phyloP scores from a whole-genome alignment of 2,329 filamentous ascomycete genomes.

The Pseudodiploospora longispora region DNA sequence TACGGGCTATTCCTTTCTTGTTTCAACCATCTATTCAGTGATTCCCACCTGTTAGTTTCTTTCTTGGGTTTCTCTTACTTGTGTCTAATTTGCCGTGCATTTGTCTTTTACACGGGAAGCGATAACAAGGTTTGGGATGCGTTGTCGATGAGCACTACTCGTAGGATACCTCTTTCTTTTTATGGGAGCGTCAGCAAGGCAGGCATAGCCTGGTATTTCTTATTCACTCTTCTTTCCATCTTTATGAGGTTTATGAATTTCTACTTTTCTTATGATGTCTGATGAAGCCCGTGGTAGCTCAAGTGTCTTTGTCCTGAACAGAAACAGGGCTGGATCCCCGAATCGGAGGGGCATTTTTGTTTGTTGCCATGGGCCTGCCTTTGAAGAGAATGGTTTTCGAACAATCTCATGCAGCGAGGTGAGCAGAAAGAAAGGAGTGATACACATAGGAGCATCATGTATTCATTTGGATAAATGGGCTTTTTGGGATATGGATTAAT shows the following conservation, averaged over 20 bases:
- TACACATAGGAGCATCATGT: no score
- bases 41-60: slow-evolving; percentile 16
- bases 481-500: no score
- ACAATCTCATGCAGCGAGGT: no score
- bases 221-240: slow-evolving; percentile 1
- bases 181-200: not conserved
- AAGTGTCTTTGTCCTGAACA: slow-evolving; percentile 1
- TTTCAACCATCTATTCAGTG: slow-evolving; percentile 16
- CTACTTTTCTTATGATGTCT: slow-evolving; percentile 2
- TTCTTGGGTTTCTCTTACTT: slow-evolving; percentile 18
- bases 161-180: slow-evolving; percentile 18
- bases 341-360: not conserved
- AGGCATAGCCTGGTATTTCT: slow-evolving; percentile 1
- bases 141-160: slow-evolving; percentile 18
- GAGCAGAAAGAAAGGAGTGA: no score
- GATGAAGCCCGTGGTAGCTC: slow-evolving; percentile 3
- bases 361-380: no score
- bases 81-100: slow-evolving; percentile 16
- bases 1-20: slow-evolving; percentile 12
- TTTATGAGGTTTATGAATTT: slow-evolving; percentile 11
- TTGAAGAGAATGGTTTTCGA: no score
- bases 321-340: slow-evolving; percentile 4
- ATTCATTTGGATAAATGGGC: no score
- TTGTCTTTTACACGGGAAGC: slow-evolving; percentile 15
- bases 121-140: slow-evolving; percentile 20